Percentiles rank a stretch among this genome's conserved stretches.
Conservation (phyloP, 2,329 filamentous ascomycete species). For the Zelopaecilomyces penicillatus region DNA sequence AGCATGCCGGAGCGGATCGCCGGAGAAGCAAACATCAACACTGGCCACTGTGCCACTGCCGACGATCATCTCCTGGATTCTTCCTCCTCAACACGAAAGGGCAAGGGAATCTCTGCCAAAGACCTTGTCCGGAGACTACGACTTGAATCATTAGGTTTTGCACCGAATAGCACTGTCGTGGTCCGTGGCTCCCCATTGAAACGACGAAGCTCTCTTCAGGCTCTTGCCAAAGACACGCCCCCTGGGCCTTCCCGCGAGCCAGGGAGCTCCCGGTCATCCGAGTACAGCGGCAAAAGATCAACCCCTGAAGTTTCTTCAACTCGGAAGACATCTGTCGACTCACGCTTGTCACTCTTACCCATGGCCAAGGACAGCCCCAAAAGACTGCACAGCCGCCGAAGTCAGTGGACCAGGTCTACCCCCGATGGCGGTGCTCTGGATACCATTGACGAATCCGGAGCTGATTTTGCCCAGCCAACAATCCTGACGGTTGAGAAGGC, state of each 20-base stretch:
- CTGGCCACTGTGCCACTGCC: constrained; percentile 7
- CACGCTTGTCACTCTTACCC: constrained; percentile 15
- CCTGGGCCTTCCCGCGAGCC: constrained; percentile 13
- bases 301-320: constrained; percentile 18
- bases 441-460: constrained; percentile 26
- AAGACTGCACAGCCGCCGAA: constrained; percentile 20
- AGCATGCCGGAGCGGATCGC: constrained; percentile 10
- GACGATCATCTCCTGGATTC: not conserved
- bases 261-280: constrained; percentile 20
- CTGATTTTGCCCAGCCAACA: constrained; percentile 22
- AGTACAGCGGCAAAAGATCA: constrained; percentile 17
- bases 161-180: constrained; percentile 22
- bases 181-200: constrained; percentile 14
- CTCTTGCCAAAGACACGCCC: constrained; percentile 9
- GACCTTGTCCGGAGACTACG: constrained; percentile 19
- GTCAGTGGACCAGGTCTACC: constrained; percentile 28
- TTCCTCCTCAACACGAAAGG: constrained; percentile 7
- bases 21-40: constrained; percentile 2
- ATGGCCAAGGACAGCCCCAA: constrained; percentile 14
- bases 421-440: constrained; percentile 25
- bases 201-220: constrained; percentile 19
- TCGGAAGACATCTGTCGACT: constrained; percentile 27
- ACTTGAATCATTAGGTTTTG: constrained; percentile 15
- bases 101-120: constrained; percentile 14
- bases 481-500: constrained; percentile 63